Conservation (phyloP, 225 moss, liverwort and hornwort genomes). For the Rhytidiadelphus loreus region DNA sequence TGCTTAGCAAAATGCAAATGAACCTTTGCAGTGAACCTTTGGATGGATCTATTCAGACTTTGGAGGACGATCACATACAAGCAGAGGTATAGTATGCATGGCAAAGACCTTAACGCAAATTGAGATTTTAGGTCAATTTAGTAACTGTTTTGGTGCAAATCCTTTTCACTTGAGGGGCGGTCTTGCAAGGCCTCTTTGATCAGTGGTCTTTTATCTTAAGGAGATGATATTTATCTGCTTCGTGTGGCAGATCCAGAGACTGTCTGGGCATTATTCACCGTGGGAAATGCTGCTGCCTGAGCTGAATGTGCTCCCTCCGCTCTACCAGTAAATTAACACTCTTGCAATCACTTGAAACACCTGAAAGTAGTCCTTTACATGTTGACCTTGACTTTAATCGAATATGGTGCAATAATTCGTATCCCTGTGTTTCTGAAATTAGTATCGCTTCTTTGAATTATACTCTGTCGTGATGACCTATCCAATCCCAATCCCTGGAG, state of each 20-base stretch:
- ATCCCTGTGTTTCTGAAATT: neutral
- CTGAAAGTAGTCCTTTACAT: neutral
- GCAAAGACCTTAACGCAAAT: neutral
- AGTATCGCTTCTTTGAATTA: neutral
- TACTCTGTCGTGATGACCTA: neutral
- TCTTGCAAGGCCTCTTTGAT: neutral
- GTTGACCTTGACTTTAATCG: neutral
- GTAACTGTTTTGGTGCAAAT: neutral
- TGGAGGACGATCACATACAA: constrained; percentile 52
- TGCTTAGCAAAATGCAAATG: neutral
- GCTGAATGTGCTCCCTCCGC: constrained; percentile 41
- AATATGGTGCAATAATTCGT: neutral
- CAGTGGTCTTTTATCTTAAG: neutral
- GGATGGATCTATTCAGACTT: constrained; percentile 23
- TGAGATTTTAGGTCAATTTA: neutral
- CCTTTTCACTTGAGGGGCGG: neutral
- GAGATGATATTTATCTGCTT: neutral
- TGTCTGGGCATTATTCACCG: constrained; percentile 7
- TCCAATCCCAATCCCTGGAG: neutral
- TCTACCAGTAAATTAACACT: constrained; percentile 32
- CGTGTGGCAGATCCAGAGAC: constrained; percentile 49
- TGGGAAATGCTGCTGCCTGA: constrained; percentile 74
- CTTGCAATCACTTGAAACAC: neutral
- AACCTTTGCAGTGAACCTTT: constrained; percentile 13
- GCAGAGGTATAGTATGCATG: constrained; percentile 35